phyloP scores from a whole-genome alignment of 108 stramenopile species.

The Aurantiochytrium sp. region DNA sequence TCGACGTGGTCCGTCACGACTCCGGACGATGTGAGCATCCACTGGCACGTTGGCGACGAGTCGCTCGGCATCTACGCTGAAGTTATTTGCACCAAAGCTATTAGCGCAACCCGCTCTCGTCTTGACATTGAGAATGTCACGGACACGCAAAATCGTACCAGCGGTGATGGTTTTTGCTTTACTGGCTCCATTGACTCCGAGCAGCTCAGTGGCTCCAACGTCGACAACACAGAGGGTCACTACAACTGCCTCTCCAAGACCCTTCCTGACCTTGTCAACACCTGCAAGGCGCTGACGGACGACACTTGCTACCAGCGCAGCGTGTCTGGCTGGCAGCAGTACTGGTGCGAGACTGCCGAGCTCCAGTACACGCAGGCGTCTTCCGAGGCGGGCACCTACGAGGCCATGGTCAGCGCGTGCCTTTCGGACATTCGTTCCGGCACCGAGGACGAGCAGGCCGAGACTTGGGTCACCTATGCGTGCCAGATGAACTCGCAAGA shows the following conservation, averaged over 20 bases:
- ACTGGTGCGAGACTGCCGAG: conserved; percentile 7
- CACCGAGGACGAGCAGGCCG: neutral
- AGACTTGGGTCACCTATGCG: neutral
- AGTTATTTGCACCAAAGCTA: neutral
- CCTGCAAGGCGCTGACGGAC: neutral
- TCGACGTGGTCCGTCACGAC: neutral
- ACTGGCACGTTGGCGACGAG: neutral
- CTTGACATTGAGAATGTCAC: neutral
- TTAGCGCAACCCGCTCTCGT: neutral
- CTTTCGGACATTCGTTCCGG: neutral
- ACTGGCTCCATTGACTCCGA: neutral
- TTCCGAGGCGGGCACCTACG: neutral
- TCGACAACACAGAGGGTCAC: neutral
- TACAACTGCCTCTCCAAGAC: neutral
- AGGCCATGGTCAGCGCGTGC: neutral
- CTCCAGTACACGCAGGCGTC: neutral
- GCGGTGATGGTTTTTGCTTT: neutral
- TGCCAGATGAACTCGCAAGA: neutral
- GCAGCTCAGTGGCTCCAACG: neutral
- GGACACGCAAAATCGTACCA: neutral
- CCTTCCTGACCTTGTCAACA: neutral
- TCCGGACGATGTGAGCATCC: neutral
- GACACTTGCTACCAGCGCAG: neutral
- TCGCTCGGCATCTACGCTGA: neutral
- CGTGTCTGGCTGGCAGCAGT: neutral